Conservation (phyloP, 2,329 filamentous ascomycete species). For the Mollisiaceae sp. region DNA sequence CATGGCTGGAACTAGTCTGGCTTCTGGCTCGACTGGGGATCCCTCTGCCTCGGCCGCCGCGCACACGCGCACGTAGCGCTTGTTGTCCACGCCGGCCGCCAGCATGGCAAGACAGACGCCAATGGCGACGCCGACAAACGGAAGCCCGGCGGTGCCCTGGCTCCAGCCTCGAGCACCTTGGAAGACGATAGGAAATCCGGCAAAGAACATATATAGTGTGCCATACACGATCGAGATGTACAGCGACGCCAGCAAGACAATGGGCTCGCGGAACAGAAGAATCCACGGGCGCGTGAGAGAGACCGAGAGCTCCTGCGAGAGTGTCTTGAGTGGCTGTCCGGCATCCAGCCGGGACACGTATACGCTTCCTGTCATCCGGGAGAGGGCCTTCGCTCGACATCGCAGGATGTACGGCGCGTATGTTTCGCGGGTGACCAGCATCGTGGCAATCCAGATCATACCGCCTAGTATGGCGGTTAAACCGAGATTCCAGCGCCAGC, state of each 20-base stretch:
- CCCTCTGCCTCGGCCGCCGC: constrained; percentile 40
- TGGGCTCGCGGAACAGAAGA: constrained; percentile 68
- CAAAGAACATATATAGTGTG: constrained; percentile 62
- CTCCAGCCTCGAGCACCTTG: constrained; percentile 62
- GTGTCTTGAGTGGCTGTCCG: constrained; percentile 4
- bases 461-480: constrained; percentile 70
- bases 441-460: constrained; percentile 61
- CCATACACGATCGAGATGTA: constrained; percentile 79
- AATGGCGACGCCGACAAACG: constrained; percentile 55
- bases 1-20: constrained; percentile 80
- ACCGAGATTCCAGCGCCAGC: constrained; percentile 77
- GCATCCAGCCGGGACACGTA: constrained; percentile 54
- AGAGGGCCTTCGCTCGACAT: constrained; percentile 69
- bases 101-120: constrained; percentile 42
- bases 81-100: constrained; percentile 48
- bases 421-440: constrained; percentile 60
- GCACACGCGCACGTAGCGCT: constrained; percentile 48
- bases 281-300: constrained; percentile 82
- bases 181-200: constrained; percentile 69
- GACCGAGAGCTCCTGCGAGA: constrained; percentile 58
- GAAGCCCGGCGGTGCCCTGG: constrained; percentile 59
- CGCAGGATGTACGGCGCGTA: constrained; percentile 72
- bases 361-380: constrained; percentile 56
- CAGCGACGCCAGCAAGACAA: constrained; percentile 76
- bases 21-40: constrained; percentile 60